phyloP scores from a whole-genome alignment of 23 red algal species.

The Gracilaria domingensis region DNA sequence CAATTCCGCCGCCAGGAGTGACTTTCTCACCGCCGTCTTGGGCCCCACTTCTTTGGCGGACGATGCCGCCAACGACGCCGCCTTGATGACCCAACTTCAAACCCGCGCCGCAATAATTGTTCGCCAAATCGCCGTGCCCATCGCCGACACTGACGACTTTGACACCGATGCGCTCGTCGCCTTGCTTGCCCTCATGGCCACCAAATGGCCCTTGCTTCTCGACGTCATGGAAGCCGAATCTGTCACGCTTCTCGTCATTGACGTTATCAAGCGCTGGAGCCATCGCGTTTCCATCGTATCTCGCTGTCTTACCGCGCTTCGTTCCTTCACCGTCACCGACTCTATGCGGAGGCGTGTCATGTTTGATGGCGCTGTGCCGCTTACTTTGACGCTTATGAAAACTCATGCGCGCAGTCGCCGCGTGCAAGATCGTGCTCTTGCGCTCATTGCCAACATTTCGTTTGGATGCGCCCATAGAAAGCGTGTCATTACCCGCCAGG shows the following conservation, averaged over 20 bases:
- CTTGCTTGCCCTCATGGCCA: not conserved
- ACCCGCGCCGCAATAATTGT: not conserved
- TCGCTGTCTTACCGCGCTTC: slow-evolving; percentile 13
- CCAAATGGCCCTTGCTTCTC: not conserved
- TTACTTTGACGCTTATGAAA: slow-evolving; percentile 29
- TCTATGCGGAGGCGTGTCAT: slow-evolving; percentile 29
- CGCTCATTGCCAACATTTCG: slow-evolving; percentile 42
- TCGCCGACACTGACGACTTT: too few relatives aligned
- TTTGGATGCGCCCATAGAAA: slow-evolving; percentile 61
- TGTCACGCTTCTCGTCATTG: not conserved
- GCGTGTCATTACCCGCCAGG: slow-evolving; percentile 24
- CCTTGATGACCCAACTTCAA: not conserved
- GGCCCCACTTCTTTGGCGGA: not conserved
- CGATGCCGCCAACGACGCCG: slow-evolving; percentile 8
- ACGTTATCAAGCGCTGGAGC: not conserved
- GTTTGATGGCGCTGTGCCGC: slow-evolving; percentile 22
- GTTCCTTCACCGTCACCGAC: slow-evolving; percentile 33
- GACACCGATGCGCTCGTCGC: too few relatives aligned
- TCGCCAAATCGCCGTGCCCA: not conserved
- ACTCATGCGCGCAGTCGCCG: not conserved
- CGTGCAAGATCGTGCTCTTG: slow-evolving; percentile 35
- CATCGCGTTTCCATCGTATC: not conserved
- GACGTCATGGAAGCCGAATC: not conserved
- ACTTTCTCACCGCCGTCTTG: not conserved
- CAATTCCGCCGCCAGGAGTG: slow-evolving; percentile 2